Conservation (phyloP, 1,139 yeast genomes). For the Nadsonia starkeyi-henricii region DNA sequence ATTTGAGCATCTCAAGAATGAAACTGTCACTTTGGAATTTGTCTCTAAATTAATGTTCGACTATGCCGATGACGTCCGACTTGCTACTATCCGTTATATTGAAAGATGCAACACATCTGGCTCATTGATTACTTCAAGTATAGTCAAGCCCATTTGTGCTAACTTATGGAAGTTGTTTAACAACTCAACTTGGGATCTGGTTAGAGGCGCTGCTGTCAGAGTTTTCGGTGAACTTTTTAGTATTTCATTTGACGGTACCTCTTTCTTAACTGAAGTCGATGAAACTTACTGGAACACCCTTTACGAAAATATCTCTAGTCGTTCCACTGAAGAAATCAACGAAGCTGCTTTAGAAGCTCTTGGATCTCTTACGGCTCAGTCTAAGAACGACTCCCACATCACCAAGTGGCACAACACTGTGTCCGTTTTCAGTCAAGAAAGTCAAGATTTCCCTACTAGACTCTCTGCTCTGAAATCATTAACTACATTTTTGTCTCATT, state of each 20-base stretch:
- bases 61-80: conserved; percentile 36
- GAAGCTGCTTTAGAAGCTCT: conserved; percentile 36
- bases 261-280: neutral
- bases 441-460: conserved; percentile 33
- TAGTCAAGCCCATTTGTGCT: conserved; percentile 11
- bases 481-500: conserved; percentile 16
- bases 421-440: conserved; percentile 27
- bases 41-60: conserved; percentile 17
- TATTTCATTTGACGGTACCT: neutral
- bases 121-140: conserved; percentile 5
- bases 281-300: conserved; percentile 16
- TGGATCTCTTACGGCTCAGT: conserved; percentile 29
- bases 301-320: conserved; percentile 15
- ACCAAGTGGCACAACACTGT: conserved; percentile 25
- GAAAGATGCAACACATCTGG: conserved; percentile 8
- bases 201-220: conserved; percentile 30
- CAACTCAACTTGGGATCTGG: conserved; percentile 27
- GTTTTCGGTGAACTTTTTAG: conserved; percentile 24
- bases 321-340: conserved; percentile 32
- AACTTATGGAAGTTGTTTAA: conserved; percentile 22
- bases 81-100: conserved; percentile 26
- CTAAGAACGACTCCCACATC: conserved; percentile 7
- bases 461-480: conserved; percentile 35
- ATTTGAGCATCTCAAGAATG: conserved; percentile 10
- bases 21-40: conserved; percentile 19